These are phyloP conservation scores for Talaromyces verruculosus DNA, from an alignment of 2,329 filamentous ascomycete genomes.

Conservation along the genomic window DNA sequence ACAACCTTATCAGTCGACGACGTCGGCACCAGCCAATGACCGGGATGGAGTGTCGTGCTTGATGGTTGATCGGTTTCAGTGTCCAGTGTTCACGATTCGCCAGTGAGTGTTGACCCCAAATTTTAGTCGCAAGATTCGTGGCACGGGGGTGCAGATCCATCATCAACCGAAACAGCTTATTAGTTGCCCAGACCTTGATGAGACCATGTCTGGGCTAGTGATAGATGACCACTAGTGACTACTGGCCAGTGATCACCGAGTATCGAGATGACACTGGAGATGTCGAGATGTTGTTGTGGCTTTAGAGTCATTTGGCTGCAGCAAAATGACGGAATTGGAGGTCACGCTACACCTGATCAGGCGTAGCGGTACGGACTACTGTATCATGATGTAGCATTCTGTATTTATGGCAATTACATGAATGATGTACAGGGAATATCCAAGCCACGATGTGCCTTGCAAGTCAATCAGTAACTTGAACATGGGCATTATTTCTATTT, in stretches of 20 bases:
- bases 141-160: constrained; percentile 13
- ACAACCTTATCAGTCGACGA: constrained; percentile 10
- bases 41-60: background rate
- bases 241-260: background rate
- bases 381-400: constrained; percentile 9
- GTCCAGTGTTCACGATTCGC: background rate
- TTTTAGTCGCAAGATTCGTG: background rate
- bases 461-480: background rate
- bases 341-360: constrained; percentile 7
- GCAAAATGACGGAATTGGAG: constrained; percentile 1
- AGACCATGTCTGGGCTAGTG: background rate
- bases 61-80: background rate
- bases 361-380: constrained; percentile 4
- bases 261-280: background rate
- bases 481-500: background rate
- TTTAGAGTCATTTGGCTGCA: background rate
- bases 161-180: background rate
- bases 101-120: background rate
- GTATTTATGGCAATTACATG: background rate
- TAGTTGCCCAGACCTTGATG: background rate
- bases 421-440: background rate
- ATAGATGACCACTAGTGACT: background rate
- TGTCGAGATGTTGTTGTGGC: background rate
- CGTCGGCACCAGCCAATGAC: constrained; percentile 13
- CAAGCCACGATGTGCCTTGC: background rate